A percentile compares a stretch with the other conserved stretches of the same genome.
Conservation (phyloP, 2,329 filamentous ascomycete genomes). For the Aureobasidium sp. region DNA sequence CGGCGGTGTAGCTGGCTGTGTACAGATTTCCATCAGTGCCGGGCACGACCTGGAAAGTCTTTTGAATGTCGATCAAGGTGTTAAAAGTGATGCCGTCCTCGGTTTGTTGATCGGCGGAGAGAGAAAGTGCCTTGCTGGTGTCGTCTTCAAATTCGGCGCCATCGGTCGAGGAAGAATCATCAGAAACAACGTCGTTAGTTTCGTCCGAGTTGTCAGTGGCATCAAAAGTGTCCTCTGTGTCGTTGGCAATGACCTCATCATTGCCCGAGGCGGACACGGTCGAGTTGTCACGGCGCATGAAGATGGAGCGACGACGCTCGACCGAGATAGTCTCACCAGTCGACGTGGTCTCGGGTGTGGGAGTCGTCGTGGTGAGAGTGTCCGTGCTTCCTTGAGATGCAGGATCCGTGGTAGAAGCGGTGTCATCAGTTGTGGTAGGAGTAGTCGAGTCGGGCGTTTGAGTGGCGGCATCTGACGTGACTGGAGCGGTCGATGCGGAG, state of each 20-base stretch:
- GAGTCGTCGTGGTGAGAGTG: not conserved
- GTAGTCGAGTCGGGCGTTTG: not conserved
- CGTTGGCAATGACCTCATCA: not conserved
- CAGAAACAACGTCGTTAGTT: not conserved
- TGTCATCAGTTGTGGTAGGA: not conserved
- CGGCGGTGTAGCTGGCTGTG: not conserved
- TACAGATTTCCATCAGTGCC: conserved; percentile 4
- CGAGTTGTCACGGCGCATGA: not conserved
- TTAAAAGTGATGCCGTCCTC: conserved; percentile 1
- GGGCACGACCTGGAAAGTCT: not conserved
- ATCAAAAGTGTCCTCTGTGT: not conserved
- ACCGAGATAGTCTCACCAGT: not conserved
- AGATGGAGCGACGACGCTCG: not conserved
- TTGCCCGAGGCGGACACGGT: not conserved
- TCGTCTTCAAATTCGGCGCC: not conserved
- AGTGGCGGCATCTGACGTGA: too few species aligned
- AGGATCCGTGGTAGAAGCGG: not conserved
- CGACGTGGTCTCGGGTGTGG: not conserved
- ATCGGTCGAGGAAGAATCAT: not conserved
- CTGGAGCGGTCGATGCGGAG: too few species aligned
- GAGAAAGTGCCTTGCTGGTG: not conserved
- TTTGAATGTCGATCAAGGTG: not conserved
- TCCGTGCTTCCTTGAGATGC: not conserved
- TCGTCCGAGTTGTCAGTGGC: not conserved
- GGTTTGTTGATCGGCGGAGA: not conserved